Percentiles rank a stretch among this genome's conserved stretches.
Conservation (phyloP, 805 yeast genomes). For the Pichia sporocuriosa region DNA sequence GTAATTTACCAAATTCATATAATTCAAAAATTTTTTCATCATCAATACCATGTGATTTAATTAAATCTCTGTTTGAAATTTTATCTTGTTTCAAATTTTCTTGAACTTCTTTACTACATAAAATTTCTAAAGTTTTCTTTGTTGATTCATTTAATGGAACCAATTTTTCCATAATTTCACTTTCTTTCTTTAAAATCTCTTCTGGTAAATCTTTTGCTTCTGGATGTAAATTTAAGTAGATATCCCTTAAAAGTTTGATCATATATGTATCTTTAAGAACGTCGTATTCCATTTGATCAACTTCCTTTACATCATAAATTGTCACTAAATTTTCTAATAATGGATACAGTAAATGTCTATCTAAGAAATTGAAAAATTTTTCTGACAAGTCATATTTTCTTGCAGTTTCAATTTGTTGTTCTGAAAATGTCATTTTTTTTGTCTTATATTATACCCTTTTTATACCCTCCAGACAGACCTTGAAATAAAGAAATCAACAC, state of each 20-base stretch:
- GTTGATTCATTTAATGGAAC: constrained; percentile 36
- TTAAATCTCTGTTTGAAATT: constrained; percentile 42
- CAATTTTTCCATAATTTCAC: constrained; percentile 33
- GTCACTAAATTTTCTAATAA: constrained; percentile 17
- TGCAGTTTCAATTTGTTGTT: constrained; percentile 33
- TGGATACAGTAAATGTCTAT: constrained; percentile 51
- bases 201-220: constrained; percentile 32
- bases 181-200: constrained; percentile 36
- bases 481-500: too few species aligned
- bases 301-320: constrained; percentile 32
- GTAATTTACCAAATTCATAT: constrained; percentile 55
- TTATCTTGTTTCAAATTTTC: constrained; percentile 49
- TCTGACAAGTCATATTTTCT: constrained; percentile 48
- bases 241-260: constrained; percentile 42
- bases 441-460: not conserved
- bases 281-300: constrained; percentile 43
- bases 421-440: constrained; percentile 3
- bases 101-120: constrained; percentile 45
- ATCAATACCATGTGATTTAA: constrained; percentile 38
- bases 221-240: constrained; percentile 37
- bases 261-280: constrained; percentile 52
- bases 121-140: constrained; percentile 37
- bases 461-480: not conserved
- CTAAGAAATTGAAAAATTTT: constrained; percentile 51
- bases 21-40: constrained; percentile 44